Conservation (phyloP, 208 protist genomes). For the Trypanosoma scelopori region DNA sequence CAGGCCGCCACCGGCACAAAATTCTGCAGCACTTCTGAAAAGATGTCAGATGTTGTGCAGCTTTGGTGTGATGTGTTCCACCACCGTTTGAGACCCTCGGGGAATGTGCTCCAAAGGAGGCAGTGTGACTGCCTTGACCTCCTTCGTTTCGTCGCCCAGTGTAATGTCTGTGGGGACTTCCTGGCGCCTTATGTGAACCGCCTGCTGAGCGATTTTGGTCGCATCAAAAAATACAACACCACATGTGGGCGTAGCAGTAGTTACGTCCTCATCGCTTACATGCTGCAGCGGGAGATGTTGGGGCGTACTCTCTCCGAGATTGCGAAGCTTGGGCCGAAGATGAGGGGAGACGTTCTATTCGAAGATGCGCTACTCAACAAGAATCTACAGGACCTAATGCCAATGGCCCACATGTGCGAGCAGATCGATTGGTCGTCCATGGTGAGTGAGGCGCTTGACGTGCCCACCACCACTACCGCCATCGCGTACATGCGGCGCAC, state of each 20-base stretch:
- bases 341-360: slow-evolving; percentile 23
- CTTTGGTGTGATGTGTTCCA: slow-evolving; percentile 37
- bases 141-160: slow-evolving; percentile 27
- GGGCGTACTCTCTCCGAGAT: slow-evolving; percentile 33
- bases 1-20: no score
- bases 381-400: slow-evolving; percentile 9
- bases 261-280: slow-evolving; percentile 29
- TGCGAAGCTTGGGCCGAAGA: slow-evolving; percentile 17
- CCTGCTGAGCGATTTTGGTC: slow-evolving; percentile 32
- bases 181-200: slow-evolving; percentile 35
- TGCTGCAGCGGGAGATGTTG: slow-evolving; percentile 33
- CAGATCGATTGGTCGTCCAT: slow-evolving; percentile 15
- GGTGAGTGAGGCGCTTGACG: slow-evolving; percentile 6
- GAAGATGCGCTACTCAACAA: slow-evolving; percentile 26
- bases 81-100: slow-evolving; percentile 33
- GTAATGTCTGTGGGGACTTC: slow-evolving; percentile 27
- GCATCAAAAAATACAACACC: slow-evolving; percentile 29
- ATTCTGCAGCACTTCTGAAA: neutral
- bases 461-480: neutral
- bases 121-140: slow-evolving; percentile 34
- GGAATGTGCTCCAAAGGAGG: slow-evolving; percentile 24
- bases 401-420: slow-evolving; percentile 24
- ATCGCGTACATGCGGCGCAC: no score
- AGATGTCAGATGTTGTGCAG: slow-evolving; percentile 17
- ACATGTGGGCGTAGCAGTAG: slow-evolving; percentile 15